A percentile compares a stretch with the other conserved stretches of the same genome.
Evolutionary conservation across 2,329 filamentous ascomycete genomes (phyloP).

Genomic region (Fusarium pininemorale): DNA sequence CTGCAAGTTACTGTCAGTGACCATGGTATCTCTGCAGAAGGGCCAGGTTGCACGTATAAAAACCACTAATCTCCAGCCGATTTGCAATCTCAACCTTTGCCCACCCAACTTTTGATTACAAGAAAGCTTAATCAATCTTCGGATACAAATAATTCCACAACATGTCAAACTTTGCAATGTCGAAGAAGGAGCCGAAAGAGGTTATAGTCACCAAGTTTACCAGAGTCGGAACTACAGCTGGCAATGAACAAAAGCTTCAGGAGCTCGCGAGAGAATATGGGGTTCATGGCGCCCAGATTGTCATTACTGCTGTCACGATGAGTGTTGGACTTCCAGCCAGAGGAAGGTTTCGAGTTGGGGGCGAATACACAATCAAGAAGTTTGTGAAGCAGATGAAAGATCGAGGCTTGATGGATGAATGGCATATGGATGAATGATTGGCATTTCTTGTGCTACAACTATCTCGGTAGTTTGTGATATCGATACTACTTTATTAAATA

Average conservation of each 20-base stretch:
- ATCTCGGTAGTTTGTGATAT: neutral
- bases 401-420: neutral
- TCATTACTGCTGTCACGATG: neutral
- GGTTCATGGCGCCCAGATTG: neutral
- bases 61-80: neutral
- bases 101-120: neutral
- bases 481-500: neutral
- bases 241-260: neutral
- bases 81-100: neutral
- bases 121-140: neutral
- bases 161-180: accelerated
- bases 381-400: neutral
- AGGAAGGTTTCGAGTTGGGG: neutral
- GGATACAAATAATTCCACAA: accelerated
- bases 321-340: neutral
- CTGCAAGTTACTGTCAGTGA: neutral
- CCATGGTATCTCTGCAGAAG: neutral
- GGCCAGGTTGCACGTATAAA: neutral
- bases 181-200: neutral
- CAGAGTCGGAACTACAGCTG: neutral
- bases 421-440: neutral
- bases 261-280: neutral
- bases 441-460: too few relatives aligned
- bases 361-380: neutral
- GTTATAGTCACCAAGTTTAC: neutral